Percentiles rank a stretch among this genome's conserved stretches.
phyloP scores from a whole-genome alignment of 768 basidiomycete genomes.

The Tricholoma matsutake region DNA sequence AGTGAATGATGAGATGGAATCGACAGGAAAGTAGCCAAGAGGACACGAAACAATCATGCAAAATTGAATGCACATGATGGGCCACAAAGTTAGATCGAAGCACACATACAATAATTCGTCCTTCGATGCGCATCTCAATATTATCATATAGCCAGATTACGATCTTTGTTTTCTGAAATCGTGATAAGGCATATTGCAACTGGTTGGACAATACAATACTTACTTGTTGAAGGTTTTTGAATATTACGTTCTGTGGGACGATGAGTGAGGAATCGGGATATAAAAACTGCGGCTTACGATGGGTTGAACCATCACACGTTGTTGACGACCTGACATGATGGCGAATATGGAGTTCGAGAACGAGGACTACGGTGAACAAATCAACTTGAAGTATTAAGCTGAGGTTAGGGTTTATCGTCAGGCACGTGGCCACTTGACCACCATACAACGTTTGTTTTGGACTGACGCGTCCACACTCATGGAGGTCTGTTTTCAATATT shows the following conservation, averaged over 20 bases:
- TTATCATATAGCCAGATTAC: conserved; percentile 97
- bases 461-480: conserved; percentile 26
- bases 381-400: conserved; percentile 3
- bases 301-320: conserved; percentile 99
- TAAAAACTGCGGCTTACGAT: conserved; percentile 64
- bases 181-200: conserved; percentile 9
- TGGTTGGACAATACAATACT: conserved; percentile 5
- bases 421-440: conserved; percentile 19
- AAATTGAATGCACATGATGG: conserved; percentile 30
- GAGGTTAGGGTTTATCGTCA: conserved; percentile 23
- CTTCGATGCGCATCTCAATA: conserved; percentile 94
- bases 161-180: conserved; percentile 70
- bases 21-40: neutral
- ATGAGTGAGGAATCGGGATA: conserved; percentile 9
- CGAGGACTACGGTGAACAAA: conserved; percentile 13
- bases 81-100: conserved; percentile 14
- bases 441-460: neutral
- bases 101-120: conserved; percentile 84
- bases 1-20: conserved; percentile 7
- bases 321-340: conserved; percentile 88
- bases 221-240: conserved; percentile 94
- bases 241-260: conserved; percentile 80
- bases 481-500: conserved; percentile 21
- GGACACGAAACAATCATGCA: neutral
- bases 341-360: conserved; percentile 7